Base-by-base conservation (phyloP, 2,329 filamentous ascomycete genomes). In the Fusarium austroafricanum region DNA sequence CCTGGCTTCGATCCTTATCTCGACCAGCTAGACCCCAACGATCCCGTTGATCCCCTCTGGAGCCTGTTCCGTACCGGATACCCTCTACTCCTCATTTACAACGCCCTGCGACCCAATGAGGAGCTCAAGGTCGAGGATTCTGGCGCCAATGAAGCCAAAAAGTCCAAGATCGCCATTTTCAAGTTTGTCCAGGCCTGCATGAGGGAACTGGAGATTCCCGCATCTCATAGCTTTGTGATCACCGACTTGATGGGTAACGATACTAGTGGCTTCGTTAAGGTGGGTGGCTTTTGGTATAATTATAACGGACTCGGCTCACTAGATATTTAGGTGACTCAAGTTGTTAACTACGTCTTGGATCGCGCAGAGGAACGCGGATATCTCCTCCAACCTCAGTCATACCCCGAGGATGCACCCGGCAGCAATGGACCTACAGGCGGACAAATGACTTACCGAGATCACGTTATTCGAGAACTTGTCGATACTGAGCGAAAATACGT, bases 401-500 rank as follows among this genome's bases (percentile, higher is more conserved):
- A 87, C 37, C 83, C 84, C 15, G 85, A 88, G 63, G 84, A 86
- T 35, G 84, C 84, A 52, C 78, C 82, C 14, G 77, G 79, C 12
- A 43, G 20, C 3, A 69, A 56, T 6, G 83, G 90, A 5, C 62
- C 56, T 8, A 83, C 90, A 46, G 87, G 89, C 56, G 89, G 88
- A 2, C 87, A 92, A 76, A 90, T 90, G 83, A 90, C 85, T 68
- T 89, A 90, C 70, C 84, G 94, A 70, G 92, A 97, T 74, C 92
- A 97, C 78, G 93, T 98, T 64, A 88, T 99, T 42, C 90, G 92
- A 75, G 96, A 99, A 79, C 82, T 99, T 45, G 91, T 99, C 56
- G 93, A 95, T 73, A 98, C 95, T 2, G 96, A 99, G 80, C 90
- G 96, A 66, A 97, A 97, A 80, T 99, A 99, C 73, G 96, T 98